Percentiles rank a stretch among this genome's conserved stretches.
Conservation (phyloP, 495 filamentous ascomycete genomes). For the Hypoxylon crocopeplum region DNA sequence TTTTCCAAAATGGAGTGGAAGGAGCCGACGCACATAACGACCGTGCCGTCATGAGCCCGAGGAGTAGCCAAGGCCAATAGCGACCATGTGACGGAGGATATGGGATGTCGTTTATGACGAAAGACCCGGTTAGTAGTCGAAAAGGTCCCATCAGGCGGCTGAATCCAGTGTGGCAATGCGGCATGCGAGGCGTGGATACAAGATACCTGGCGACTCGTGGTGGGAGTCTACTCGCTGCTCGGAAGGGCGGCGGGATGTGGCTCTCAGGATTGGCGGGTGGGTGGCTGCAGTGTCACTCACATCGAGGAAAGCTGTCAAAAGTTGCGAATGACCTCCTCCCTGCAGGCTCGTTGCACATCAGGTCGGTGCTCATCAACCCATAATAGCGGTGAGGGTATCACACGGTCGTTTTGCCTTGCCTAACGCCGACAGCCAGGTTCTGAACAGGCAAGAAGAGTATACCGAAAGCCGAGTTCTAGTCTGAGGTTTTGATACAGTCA, state of each 20-base stretch:
- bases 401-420: conserved; percentile 7
- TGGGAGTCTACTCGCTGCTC: conserved; percentile 20
- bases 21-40: conserved; percentile 21
- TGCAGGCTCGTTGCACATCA: conserved; percentile 27
- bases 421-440: not conserved
- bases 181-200: conserved; percentile 12
- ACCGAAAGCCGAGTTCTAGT: not conserved
- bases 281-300: conserved; percentile 33
- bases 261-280: conserved; percentile 15
- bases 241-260: conserved; percentile 18
- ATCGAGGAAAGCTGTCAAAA: conserved; percentile 23
- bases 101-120: conserved; percentile 34
- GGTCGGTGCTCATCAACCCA: conserved; percentile 19
- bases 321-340: conserved; percentile 31
- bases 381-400: conserved; percentile 19
- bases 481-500: conserved; percentile 12
- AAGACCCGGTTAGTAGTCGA: conserved; percentile 22
- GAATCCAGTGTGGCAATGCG: conserved; percentile 31
- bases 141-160: conserved; percentile 22
- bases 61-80: conserved; percentile 21
- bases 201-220: conserved; percentile 17
- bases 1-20: conserved; percentile 18
- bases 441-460: too few relatives aligned
- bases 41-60: conserved; percentile 29
- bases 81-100: conserved; percentile 29